Evolutionary conservation across 116 monocot species (phyloP).

Genomic region (Iris pallida): DNA sequence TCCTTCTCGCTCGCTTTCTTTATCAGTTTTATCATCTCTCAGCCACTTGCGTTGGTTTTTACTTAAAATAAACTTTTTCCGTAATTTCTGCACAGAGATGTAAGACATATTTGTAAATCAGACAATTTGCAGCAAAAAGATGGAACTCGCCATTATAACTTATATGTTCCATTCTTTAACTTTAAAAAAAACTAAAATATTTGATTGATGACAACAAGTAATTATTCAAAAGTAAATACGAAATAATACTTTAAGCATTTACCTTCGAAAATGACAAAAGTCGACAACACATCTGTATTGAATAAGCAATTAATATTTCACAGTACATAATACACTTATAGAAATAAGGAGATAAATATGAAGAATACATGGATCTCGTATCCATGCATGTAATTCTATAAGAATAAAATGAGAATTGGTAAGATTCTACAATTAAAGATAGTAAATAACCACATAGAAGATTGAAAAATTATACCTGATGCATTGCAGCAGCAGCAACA

Average conservation of each 20-base stretch:
- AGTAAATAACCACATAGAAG: too few relatives aligned
- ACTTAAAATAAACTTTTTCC: slow-evolving; percentile 41
- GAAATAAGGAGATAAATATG: too few relatives aligned
- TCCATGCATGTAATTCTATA: too few relatives aligned
- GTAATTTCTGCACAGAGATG: slow-evolving; percentile 51
- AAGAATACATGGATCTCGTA: too few relatives aligned
- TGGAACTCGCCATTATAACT: too few relatives aligned
- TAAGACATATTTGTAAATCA: slow-evolving; percentile 4
- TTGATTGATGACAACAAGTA: background rate
- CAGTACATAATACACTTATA: too few relatives aligned
- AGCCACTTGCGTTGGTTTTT: slow-evolving; percentile 69
- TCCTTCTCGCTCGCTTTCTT: slow-evolving; percentile 45
- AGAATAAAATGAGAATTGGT: too few relatives aligned
- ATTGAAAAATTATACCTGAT: too few relatives aligned
- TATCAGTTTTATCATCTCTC: slow-evolving; percentile 47
- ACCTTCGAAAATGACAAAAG: slow-evolving; percentile 89
- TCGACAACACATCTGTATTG: slow-evolving; percentile 93
- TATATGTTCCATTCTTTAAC: too few relatives aligned
- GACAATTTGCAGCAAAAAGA: background rate
- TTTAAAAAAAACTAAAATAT: slow-evolving; percentile 1
- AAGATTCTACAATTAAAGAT: too few relatives aligned
- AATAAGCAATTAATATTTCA: too few relatives aligned
- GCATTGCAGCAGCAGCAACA: too few relatives aligned
- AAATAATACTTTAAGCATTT: background rate
- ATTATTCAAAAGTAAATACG: background rate